Evolutionary conservation across 1,284 basidiomycete genomes (phyloP), one percentile per base, ranked within the genome.

Genomic region (Cronartium quercuum): DNA sequence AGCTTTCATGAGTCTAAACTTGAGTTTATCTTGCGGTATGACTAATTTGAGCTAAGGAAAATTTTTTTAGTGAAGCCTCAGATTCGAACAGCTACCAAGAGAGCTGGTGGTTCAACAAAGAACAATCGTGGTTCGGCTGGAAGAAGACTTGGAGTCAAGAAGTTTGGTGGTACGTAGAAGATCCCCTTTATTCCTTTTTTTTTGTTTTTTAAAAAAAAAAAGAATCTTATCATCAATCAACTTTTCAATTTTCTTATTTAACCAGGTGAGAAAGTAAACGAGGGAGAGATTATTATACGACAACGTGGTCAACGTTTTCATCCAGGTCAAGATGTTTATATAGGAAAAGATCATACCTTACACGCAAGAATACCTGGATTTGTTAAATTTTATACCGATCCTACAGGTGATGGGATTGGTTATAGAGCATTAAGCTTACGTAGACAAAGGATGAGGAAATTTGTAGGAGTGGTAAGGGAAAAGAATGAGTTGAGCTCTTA

Each of bases 81-180:
- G 75, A 85, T 94, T 71, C 88, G 94, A 82, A 94, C 90, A 29
- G 92, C 94, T 60, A 96, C 94, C 70, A 97, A 97, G 83, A 88
- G 91, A 68, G 93, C 92, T 69, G 94, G 94, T 80, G 94, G 94
- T 68, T 91, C 90, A 35, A 90, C 93, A 4, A 88, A 89, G 82
- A 96, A 96, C 82, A 89, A 93, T 78, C 89, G 94, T 77, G 90
- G 91, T 76, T 93, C 92, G 2, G 89, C 91, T 41, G 94, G 94
- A 78, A 90, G 92, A 83, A 88, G 94, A 47, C 83, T 97, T 62
- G 94, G 94, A 79, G 85, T 96, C 58, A 97, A 97, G 85, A 92
- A 92, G 83, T 96, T 92, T 82, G 92, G 91, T 78, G 92, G 94
- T 91, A 78, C 76, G 86, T 82, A 35, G 6, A 38, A 34, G 18